Evolutionary conservation across 306 rosid genomes (phyloP).

Genomic region (Mimosa bimucronata): DNA sequence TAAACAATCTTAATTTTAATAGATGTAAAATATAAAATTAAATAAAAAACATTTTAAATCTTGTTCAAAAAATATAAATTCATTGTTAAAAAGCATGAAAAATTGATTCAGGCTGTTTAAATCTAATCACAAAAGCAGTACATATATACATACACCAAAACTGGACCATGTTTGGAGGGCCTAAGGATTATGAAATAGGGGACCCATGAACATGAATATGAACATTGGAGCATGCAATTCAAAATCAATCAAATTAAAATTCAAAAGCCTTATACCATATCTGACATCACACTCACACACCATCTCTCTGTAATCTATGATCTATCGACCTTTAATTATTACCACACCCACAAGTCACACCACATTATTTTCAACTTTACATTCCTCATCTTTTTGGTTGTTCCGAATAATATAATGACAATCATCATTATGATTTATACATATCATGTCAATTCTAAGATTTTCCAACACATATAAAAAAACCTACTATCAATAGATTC

Average conservation of each 20-base stretch:
- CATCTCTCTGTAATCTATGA: neutral
- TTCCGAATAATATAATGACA: neutral
- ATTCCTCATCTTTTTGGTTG: neutral
- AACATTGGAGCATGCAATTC: neutral
- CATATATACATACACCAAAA: neutral
- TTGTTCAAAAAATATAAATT: no score
- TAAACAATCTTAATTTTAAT: no score
- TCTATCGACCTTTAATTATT: neutral
- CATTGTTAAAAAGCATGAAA: no score
- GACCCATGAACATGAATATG: neutral
- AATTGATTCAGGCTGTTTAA: no score
- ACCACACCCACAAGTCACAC: neutral
- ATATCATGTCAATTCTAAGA: neutral
- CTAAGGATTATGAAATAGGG: neutral
- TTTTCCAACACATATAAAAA: neutral
- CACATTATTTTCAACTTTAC: no score
- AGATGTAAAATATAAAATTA: no score
- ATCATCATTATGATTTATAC: neutral
- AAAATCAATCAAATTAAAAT: neutral
- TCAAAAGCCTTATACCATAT: neutral
- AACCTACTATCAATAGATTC: neutral
- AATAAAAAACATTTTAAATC: neutral
- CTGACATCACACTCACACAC: neutral
- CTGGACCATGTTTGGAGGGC: neutral
- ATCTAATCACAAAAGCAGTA: neutral